Conservation (phyloP, 1,139 yeast genomes). For the Pichia terricola region DNA sequence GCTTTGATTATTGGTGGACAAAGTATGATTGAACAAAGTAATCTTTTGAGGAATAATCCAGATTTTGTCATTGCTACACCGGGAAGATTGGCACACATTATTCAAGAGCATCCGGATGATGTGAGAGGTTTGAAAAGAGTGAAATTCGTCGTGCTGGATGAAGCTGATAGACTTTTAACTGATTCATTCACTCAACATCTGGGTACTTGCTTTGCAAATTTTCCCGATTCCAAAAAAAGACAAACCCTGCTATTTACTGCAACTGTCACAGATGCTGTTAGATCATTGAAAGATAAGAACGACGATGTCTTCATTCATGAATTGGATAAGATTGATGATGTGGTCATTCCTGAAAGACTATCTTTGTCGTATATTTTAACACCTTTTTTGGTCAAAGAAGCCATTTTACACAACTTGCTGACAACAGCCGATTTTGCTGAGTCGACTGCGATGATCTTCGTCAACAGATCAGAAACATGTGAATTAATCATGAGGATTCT, state of each 20-base stretch:
- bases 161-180: constrained; percentile 86
- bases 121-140: constrained; percentile 68
- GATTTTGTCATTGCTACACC: constrained; percentile 97
- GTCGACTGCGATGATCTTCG: constrained; percentile 75
- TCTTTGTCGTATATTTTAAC: constrained; percentile 44
- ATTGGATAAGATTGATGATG: constrained; percentile 58
- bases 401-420: constrained; percentile 65
- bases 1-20: constrained; percentile 90
- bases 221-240: constrained; percentile 64
- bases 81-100: constrained; percentile 87
- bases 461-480: constrained; percentile 83
- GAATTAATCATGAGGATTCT: constrained; percentile 74
- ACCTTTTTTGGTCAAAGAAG: constrained; percentile 86
- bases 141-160: constrained; percentile 81
- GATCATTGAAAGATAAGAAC: constrained; percentile 66
- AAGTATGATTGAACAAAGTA: constrained; percentile 79
- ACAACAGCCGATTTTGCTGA: constrained; percentile 53
- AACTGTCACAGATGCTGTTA: constrained; percentile 87
- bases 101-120: constrained; percentile 85
- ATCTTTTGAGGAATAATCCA: constrained; percentile 72
- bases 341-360: constrained; percentile 74
- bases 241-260: constrained; percentile 93
- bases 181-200: constrained; percentile 78
- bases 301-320: constrained; percentile 67
- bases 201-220: constrained; percentile 54